Conservation (phyloP, 1,139 yeast genomes). For the Saccharomyces hybrid region DNA sequence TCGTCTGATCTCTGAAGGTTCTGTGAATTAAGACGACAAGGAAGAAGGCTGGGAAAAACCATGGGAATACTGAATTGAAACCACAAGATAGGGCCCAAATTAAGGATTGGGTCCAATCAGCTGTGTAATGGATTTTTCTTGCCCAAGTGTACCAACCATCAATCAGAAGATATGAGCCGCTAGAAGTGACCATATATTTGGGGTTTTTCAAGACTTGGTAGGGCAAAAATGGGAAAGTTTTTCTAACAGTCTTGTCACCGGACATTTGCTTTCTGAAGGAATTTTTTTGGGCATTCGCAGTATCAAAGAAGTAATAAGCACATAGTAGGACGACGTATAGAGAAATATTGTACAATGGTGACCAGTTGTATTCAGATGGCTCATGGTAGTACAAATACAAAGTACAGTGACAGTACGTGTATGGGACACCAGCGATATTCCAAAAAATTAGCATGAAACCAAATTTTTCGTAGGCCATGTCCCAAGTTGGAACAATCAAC, state of each 20-base stretch:
- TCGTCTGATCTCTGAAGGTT: constrained; percentile 75
- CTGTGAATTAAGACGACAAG: constrained; percentile 81
- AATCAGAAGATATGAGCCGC: constrained; percentile 75
- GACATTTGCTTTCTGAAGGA: constrained; percentile 80
- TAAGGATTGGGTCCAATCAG: constrained; percentile 79
- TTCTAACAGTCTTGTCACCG: constrained; percentile 68
- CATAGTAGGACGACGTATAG: constrained; percentile 50
- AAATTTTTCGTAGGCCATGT: constrained; percentile 97
- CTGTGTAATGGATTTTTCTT: constrained; percentile 90
- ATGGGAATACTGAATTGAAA: constrained; percentile 77
- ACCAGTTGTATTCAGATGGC: constrained; percentile 74
- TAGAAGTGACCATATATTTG: constrained; percentile 69
- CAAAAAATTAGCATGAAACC: constrained; percentile 97
- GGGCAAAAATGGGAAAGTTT: constrained; percentile 89
- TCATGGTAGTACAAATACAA: constrained; percentile 73
- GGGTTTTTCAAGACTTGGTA: constrained; percentile 77
- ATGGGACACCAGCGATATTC: constrained; percentile 98
- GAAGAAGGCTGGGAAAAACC: constrained; percentile 93
- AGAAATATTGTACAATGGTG: constrained; percentile 48
- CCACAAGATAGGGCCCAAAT: constrained; percentile 95
- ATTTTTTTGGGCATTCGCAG: constrained; percentile 92
- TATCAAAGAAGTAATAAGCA: constrained; percentile 90
- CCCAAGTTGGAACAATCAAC: constrained; percentile 96
- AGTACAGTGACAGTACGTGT: constrained; percentile 92
- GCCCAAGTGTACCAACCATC: constrained; percentile 95